Evolutionary conservation across 2,329 filamentous ascomycete genomes (phyloP), one percentile per base, ranked within the genome.

Genomic region (Alternaria ethzedia): DNA sequence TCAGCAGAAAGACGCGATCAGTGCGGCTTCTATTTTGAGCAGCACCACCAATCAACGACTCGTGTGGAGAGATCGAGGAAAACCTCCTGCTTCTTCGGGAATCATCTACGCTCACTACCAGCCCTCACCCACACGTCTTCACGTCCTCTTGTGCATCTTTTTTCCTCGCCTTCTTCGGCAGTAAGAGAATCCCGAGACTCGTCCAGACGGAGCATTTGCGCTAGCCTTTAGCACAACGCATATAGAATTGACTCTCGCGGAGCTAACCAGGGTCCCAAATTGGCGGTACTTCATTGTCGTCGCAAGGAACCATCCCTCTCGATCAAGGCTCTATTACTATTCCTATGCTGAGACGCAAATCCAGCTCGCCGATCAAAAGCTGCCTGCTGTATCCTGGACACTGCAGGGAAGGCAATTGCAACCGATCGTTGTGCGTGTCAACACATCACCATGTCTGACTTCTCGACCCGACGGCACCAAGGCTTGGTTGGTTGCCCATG

Each of bases 1-100:
- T 57, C 50, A 30, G 13, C 30, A 56, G 57, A 45, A 57, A 61
- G 54, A 49, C 49, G 61, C 59, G 28, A 46, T 46, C 54, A 56
- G 49, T 52, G 43, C 54, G 41, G 51, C 61, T 56, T 58, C 68
- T 73, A 70, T 70, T 73, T 69, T 72, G 59, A 63, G 59, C 62
- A n/a, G 56, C 49, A 54, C 36, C 45, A 54, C 70, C 66, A 66
- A 68, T 62, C 61, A 62, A 50, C 56, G 30, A 28, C 56, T 15
- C 26, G n/a, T 36, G 17, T 45, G 28, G 56, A 49, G 46, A 57
- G 47, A 57, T 47, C 43, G 36, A 49, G 36, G 44, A 50, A 58
- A 59, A 60, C 55, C 69, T 66, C 66, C 58, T 73, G 51, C 67
- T 63, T 25, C 54, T 69, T 70, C 54, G 30, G 61, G 65, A 52